Base-by-base conservation (phyloP, 2,329 filamentous ascomycete species). In the Calonectria multiphialidica region DNA sequence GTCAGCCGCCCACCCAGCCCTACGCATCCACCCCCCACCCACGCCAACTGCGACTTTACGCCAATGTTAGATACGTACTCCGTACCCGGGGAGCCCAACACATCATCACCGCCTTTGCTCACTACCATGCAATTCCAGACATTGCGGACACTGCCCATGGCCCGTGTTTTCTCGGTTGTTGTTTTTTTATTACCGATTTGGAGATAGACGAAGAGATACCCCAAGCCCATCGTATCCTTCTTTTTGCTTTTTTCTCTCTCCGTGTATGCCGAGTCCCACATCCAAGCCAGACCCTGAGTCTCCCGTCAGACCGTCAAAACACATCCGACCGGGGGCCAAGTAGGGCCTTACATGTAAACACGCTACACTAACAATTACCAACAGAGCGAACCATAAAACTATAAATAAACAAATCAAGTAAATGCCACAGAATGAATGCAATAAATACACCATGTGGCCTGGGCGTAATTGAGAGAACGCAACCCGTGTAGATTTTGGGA, bases 1-100 rank as follows among this genome's bases (percentile, higher is more conserved):
- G 68, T 71, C 62, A 66, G 68, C 68, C 44, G 53, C 62, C 68
- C 59, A 64, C 49, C 68, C 63, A 66, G 63, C 68, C 68, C 68
- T 66, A 71, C 63, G 67, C 59, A 49, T 40, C 44, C 33, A 50
- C 45, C 45, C 35, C 44, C 49, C 47, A 25, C 23, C 13, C 21
- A 28, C 21, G 18, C 62, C 33, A 37, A 42, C 23, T 50, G 30
- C 42, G 42, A 44, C 42, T 44, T n/a, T n/a, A 44, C 42, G n/a
- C 42, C n/a, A 44, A 44, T 44, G 7, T 21, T 47, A 53, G 16
- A n/a, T 53, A 61, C 50, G 28, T 55, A 55, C 50, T 4, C 12
- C 13, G 49, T 55, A 55, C 50, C 50, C 35, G n/a, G 13, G 21
- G 28, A 5, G 35, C 9, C 55, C 33, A 61, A 25, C 55, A 42